Percentiles rank a stretch among this genome's conserved stretches.
phyloP scores from a whole-genome alignment of 371 early-diverging fungal species.

The Mortierella sp. region DNA sequence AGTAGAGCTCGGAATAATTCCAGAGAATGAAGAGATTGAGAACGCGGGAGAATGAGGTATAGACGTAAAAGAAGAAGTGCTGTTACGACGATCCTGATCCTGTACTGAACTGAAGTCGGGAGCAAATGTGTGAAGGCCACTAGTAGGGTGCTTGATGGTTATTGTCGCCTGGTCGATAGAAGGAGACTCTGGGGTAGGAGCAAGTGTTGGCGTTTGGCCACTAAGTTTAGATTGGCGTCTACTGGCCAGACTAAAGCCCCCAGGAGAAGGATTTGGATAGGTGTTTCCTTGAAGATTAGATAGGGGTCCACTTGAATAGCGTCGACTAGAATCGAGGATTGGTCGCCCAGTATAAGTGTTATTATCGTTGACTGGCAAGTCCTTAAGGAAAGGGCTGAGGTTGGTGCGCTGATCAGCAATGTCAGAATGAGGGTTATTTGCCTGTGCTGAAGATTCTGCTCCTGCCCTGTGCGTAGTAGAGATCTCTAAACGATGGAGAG shows the following conservation, averaged over 20 bases:
- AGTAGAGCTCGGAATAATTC: constrained; percentile 38
- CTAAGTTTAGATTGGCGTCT: constrained; percentile 13
- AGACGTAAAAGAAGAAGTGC: constrained; percentile 12
- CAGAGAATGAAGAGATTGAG: constrained; percentile 48
- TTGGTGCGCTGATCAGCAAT: constrained; percentile 10
- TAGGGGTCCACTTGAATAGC: constrained; percentile 31
- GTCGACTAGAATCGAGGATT: constrained; percentile 38
- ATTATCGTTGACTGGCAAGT: constrained; percentile 30
- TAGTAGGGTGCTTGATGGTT: constrained; percentile 5
- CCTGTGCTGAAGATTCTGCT: background rate
- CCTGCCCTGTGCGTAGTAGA: constrained; percentile 4
- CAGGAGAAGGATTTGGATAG: constrained; percentile 2
- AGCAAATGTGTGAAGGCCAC: constrained; percentile 34
- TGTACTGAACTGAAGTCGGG: constrained; percentile 26
- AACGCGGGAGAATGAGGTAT: constrained; percentile 44
- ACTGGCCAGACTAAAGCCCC: constrained; percentile 5
- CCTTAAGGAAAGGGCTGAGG: constrained; percentile 8
- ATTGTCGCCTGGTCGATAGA: constrained; percentile 9
- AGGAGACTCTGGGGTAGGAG: constrained; percentile 21
- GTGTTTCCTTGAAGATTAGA: constrained; percentile 13
- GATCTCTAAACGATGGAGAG: constrained; percentile 34
- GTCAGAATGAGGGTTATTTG: background rate
- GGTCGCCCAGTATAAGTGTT: constrained; percentile 38
- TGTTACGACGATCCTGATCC: constrained; percentile 20
- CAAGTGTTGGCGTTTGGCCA: constrained; percentile 21